phyloP scores from a whole-genome alignment of 148 eudicot species.

The Nyssa sinensis region DNA sequence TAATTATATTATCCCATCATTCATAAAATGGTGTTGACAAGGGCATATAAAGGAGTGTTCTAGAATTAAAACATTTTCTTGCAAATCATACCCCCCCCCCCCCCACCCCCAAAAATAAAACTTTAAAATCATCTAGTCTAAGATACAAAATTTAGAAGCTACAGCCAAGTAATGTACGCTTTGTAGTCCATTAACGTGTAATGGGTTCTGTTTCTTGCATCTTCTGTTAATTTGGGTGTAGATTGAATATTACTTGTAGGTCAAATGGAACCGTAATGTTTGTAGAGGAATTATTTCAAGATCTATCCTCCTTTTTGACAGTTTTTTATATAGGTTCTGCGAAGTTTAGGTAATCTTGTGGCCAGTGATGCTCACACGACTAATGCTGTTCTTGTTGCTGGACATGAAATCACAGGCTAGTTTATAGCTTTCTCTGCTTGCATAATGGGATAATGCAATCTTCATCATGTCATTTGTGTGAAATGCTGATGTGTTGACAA shows the following conservation, averaged over 20 bases:
- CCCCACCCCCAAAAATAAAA: no score
- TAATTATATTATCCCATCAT: background rate
- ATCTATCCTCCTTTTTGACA: background rate
- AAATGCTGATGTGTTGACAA: conserved; percentile 3
- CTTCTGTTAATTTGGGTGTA: background rate
- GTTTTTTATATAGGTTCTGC: conserved; percentile 49
- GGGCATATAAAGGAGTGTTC: background rate
- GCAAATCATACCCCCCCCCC: no score
- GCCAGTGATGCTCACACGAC: conserved; percentile 75
- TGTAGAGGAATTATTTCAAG: background rate
- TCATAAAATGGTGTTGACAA: background rate
- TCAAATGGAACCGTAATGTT: background rate
- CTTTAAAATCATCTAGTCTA: background rate
- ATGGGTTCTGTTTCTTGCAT: background rate
- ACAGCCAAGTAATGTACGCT: background rate
- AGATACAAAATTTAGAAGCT: conserved; percentile 1
- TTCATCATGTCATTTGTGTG: conserved; percentile 9
- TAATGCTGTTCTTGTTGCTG: conserved; percentile 54
- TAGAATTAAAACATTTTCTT: background rate
- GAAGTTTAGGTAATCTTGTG: conserved; percentile 93
- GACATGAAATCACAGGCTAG: conserved; percentile 72
- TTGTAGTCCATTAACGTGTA: background rate
- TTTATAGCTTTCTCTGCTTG: conserved; percentile 15
- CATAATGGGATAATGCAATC: background rate
- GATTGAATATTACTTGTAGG: background rate